A percentile compares a stretch with the other conserved stretches of the same genome.
Evolutionary conservation across 805 yeast species (phyloP).

Genomic region (Candida manassasensis): DNA sequence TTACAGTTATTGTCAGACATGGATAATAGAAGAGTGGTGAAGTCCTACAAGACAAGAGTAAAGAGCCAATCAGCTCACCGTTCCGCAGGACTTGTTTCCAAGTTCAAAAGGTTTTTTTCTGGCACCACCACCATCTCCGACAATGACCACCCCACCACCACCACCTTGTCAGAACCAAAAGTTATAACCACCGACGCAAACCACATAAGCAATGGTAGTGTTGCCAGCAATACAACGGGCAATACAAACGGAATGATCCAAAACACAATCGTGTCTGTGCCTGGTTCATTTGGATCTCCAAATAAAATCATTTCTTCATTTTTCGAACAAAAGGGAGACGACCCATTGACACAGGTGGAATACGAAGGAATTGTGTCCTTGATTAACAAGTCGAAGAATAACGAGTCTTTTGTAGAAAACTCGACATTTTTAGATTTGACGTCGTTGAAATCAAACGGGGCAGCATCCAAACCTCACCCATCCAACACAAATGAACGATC

Average conservation of each 20-base stretch:
- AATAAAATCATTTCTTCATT: conserved; percentile 64
- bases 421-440: neutral
- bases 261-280: neutral
- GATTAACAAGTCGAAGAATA: conserved; percentile 15
- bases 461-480: neutral
- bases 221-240: conserved; percentile 3
- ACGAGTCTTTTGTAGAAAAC: conserved; percentile 2
- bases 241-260: neutral
- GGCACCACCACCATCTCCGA: conserved; percentile 4
- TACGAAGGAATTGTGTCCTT: conserved; percentile 76
- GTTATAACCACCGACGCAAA: neutral
- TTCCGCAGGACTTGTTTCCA: conserved; percentile 20
- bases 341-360: conserved; percentile 70
- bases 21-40: conserved; percentile 34
- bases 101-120: conserved; percentile 22
- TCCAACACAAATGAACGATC: neutral
- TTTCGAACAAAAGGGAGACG: conserved; percentile 68
- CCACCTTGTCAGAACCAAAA: conserved; percentile 9
- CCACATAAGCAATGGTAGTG: neutral
- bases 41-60: conserved; percentile 22
- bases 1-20: conserved; percentile 12
- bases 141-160: neutral
- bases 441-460: conserved; percentile 1
- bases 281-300: conserved; percentile 15
- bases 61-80: conserved; percentile 18